Evolutionary conservation across 2,329 filamentous ascomycete species (phyloP).

Genomic region (Alternaria angustiovoidea): DNA sequence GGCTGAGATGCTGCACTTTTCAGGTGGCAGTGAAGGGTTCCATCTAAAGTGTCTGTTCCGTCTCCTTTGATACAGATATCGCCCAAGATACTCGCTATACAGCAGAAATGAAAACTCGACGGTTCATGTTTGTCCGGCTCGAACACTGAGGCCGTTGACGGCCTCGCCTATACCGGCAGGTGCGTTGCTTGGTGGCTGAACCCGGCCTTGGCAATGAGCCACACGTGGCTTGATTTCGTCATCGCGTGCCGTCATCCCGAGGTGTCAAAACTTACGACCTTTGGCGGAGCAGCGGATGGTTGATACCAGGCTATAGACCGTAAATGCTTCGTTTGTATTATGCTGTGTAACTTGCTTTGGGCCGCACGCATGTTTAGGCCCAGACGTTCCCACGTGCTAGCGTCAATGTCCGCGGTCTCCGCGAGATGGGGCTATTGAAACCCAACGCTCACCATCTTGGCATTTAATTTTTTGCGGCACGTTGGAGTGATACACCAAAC

Average conservation of each 20-base stretch:
- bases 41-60: background rate
- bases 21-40: background rate
- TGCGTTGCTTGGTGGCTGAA: slow-evolving; percentile 8
- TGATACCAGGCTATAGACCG: background rate
- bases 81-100: background rate
- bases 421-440: slow-evolving; percentile 23
- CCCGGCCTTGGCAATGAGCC: slow-evolving; percentile 11
- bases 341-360: background rate
- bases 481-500: slow-evolving; percentile 14
- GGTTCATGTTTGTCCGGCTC: slow-evolving; percentile 2
- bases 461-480: slow-evolving; percentile 26
- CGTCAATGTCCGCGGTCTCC: slow-evolving; percentile 9
- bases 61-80: background rate
- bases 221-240: slow-evolving; percentile 15
- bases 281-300: background rate
- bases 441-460: slow-evolving; percentile 31
- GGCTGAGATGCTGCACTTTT: slow-evolving; percentile 7
- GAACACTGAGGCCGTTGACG: background rate
- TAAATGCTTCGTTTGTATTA: background rate
- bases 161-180: slow-evolving; percentile 3
- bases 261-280: background rate
- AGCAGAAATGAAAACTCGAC: background rate
- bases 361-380: background rate
- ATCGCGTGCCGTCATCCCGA: slow-evolving; percentile 14
- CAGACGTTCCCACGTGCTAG: slow-evolving; percentile 18